Base-by-base conservation (phyloP, 2,329 filamentous ascomycete genomes). In the Salinomyces thailandicus region DNA sequence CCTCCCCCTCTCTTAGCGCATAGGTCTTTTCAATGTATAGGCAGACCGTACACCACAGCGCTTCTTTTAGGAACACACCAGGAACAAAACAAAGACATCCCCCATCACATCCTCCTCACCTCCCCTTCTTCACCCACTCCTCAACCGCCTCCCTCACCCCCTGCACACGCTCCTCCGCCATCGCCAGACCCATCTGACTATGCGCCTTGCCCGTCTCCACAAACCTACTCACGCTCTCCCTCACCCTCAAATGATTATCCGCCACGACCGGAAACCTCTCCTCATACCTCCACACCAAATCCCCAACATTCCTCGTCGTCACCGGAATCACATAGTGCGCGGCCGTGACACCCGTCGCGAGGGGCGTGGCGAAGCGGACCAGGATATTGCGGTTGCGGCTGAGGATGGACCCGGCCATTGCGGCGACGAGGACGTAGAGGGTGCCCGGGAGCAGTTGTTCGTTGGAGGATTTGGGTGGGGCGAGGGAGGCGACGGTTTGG, bases 361-460 rank as follows among this genome's bases (percentile, higher is more conserved):
- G 62, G 8, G 91, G 91, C 2, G 83, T 72, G 2, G 79, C 69
- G 36, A 80, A 78, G 49, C 91, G 79, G 36, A 98, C 67, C 44
- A 94, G 60, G 45, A 96, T 72, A 61, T 82, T 87, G 51, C 89
- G 79, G 69, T 93, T 93, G 45, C 89, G 78, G 37, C 84, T 77
- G 37, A 95, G 69, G 59, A 98, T 96, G 62, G 78, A 86, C 50
- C 89, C 91, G 22, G 91, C 85, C 87, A 98, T 95, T 52, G 85
- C 79, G 28, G 87, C 81, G 32, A 98, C 87, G 18, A 95, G 74
- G 31, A 96, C 86, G 66, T 96, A 96, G 49, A 96, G 77, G 41
- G 78, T 71, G 17, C 89, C 89, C 20, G 91, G 91, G 64, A 96
- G 79, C 38, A 98, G 73, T 57, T 79, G 78, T 70, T 98, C 91